Base-by-base conservation (phyloP, 345 rosid species). In the Salix caprea region DNA sequence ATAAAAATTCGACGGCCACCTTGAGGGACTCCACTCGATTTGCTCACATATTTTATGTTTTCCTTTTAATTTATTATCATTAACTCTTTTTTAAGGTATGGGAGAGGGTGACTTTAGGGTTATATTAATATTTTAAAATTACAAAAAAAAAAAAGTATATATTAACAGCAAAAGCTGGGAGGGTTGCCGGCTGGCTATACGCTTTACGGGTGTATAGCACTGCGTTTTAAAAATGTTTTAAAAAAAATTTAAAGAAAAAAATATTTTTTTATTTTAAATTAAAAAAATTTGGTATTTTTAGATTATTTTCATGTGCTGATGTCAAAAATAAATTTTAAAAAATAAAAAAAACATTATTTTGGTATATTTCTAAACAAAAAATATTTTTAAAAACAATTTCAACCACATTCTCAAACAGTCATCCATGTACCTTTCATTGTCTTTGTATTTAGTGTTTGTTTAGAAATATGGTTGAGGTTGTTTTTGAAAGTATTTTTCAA, bases 151-250 rank as follows among this genome's bases (percentile, higher is more conserved):
- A 44, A 19, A 18, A 19, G 7, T 21, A 7, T 7, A 19, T 54
- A 52, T 56, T 21, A 21, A 7, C 24, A 24, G 12, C 28, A 23
- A 58, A n/a, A 58, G 28, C 6, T n/a, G 64, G 28, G 64, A n/a
- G 28, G 64, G 28, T 58, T 23, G 64, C 62, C 62, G 62, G 62
- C 62, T 58, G 28, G 28, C 62, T 58, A 10, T 58, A n/a, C 9
- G 14, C 62, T 10, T 1, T 34, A 34, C 0, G 0, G 0, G 36
- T 34, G 6, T 4, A 4, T 4, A 34, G 0, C 6, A 34, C 6
- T 4, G 1, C 0, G 6, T 34, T 34, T 34, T 34, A 34, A 34
- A 34, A 34, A 0, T 34, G 36, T 34, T 34, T 34, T 34, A 34
- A 34, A 34, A 34, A 0, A 2, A 30, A 30, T 0, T 30, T 30